Evolutionary conservation across 2,329 filamentous ascomycete genomes (phyloP), one percentile per base, ranked within the genome.

Genomic region (Paramyrothecium sp.): DNA sequence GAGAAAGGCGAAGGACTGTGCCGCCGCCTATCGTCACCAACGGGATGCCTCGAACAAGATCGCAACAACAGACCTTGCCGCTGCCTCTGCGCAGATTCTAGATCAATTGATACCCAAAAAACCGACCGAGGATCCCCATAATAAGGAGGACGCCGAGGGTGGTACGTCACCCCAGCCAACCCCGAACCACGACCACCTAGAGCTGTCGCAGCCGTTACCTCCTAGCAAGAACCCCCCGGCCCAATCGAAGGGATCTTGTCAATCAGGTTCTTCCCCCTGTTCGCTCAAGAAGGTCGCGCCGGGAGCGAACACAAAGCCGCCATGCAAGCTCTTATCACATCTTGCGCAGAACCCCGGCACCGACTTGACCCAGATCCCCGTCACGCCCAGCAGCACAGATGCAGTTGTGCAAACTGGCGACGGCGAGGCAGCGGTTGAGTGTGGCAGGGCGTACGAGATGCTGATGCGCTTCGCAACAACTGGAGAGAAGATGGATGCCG

Each of bases 361-460:
- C 19, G 54, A 55, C 47, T 8, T 55, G 3, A 55, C 54, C 54
- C 54, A 55, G 47, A 44, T 44, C 30, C 12, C 26, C 17, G 54
- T 44, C 33, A 23, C 21, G 21, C 47, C 47, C 26, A 33, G 17
- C 20, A 16, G 46, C 26, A 47, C 20, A 50, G 47, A 55, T n/a
- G 23, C 22, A n/a, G 23, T 20, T 21, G 46, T 17, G 4, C 19
- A 17, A 26, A 21, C 44, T 17, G 30, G 23, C 11, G n/a, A 26
- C 47, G 20, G 38, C 30, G 17, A 4, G 44, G 54, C 41, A 46
- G 47, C 23, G 21, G 30, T 55, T 41, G 54, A 55, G 26, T 55
- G 54, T 44, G 54, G 21, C 12, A 55, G 51, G 54, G 54, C 54
- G 21, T 51, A 55, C 47, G 44, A 55, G 46, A 55, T 55, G 54